Evolutionary conservation across 495 filamentous ascomycete genomes (phyloP).

Genomic region (Penicillium malachiteum): DNA sequence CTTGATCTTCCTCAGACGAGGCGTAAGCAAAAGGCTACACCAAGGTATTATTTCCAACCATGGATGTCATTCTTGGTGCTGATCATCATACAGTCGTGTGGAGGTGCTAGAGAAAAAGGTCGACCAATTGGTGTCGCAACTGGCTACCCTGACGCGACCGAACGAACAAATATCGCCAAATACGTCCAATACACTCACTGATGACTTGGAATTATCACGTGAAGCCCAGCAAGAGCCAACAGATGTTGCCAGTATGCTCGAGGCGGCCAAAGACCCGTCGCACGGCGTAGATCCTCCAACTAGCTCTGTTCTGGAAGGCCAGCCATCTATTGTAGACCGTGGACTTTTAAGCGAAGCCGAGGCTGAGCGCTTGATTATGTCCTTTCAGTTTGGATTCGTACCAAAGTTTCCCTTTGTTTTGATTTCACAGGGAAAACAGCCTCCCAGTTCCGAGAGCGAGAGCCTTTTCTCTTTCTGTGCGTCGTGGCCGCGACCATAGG

Average conservation of each 20-base stretch:
- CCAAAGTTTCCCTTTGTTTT: conserved; percentile 23
- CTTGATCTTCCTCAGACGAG: conserved; percentile 27
- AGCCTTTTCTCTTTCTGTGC: conserved; percentile 24
- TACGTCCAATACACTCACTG: conserved; percentile 5
- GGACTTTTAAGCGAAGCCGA: conserved; percentile 21
- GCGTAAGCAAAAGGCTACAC: conserved; percentile 16
- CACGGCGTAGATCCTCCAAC: conserved; percentile 18
- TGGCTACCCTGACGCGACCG: conserved; percentile 10
- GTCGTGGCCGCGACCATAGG: conserved; percentile 20
- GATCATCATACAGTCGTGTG: conserved; percentile 19
- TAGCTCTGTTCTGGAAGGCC: conserved; percentile 17
- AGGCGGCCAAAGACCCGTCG: conserved; percentile 13
- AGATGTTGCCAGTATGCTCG: conserved; percentile 7
- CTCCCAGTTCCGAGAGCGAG: conserved; percentile 5
- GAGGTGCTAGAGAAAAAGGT: conserved; percentile 19
- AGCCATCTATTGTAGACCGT: conserved; percentile 23
- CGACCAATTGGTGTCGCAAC: conserved; percentile 16
- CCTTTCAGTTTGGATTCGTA: conserved; percentile 15
- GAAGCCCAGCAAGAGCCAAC: neutral
- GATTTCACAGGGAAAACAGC: conserved; percentile 15
- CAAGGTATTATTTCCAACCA: conserved; percentile 11
- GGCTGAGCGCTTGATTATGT: conserved; percentile 15
- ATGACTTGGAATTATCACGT: conserved; percentile 1
- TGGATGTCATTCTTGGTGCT: conserved; percentile 4
- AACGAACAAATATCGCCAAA: conserved; percentile 5